Evolutionary conservation across 176 grass and related monocot genomes (phyloP).

Genomic region (Carex cristatella): DNA sequence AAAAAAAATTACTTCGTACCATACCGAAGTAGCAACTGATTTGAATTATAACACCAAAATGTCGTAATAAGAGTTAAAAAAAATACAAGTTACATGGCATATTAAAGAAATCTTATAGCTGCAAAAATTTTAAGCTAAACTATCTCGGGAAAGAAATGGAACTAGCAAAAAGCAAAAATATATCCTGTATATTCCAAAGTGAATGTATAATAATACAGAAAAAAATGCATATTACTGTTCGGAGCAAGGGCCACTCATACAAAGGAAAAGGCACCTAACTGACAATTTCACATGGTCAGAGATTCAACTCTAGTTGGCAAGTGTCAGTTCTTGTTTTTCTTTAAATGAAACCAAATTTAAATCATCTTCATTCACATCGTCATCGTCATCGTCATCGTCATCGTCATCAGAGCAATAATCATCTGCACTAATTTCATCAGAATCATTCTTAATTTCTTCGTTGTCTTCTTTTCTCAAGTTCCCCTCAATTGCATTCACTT

Average conservation of each 20-base stretch:
- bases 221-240: not conserved
- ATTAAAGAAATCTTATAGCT: not conserved
- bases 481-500: slow-evolving; percentile 17
- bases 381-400: slow-evolving; percentile 35
- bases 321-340: slow-evolving; percentile 51
- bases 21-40: not conserved
- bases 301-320: slow-evolving; percentile 33
- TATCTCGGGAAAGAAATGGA: not conserved
- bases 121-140: not conserved
- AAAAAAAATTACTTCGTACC: not conserved
- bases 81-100: not conserved
- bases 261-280: not conserved
- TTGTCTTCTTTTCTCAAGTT: not conserved
- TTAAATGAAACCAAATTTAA: slow-evolving; percentile 62
- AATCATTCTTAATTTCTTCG: not conserved
- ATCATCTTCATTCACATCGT: slow-evolving; percentile 37
- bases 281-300: slow-evolving; percentile 30
- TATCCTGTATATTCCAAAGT: not conserved
- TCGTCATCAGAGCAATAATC: slow-evolving; percentile 11
- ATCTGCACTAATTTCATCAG: not conserved
- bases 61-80: not conserved
- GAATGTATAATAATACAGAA: not conserved
- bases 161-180: not conserved
- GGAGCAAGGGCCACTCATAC: not conserved
- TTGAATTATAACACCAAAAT: not conserved